These are phyloP conservation scores for Rhizophora apiculata DNA, from an alignment of 345 rosid species.

Conservation along the genomic window DNA sequence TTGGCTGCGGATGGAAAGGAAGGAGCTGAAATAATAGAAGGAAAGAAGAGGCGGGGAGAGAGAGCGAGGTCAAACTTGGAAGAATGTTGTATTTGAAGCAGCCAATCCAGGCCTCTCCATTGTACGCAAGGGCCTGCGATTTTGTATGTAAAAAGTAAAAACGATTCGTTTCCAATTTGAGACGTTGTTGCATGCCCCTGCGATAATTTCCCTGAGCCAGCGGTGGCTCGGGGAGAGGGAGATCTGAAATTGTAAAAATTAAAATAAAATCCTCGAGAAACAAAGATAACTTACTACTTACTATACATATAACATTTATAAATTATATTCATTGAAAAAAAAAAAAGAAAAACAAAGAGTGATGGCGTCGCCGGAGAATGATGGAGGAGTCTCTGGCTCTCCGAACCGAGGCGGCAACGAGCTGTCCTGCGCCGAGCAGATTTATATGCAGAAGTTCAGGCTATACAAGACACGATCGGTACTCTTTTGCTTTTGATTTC, in stretches of 20 bases:
- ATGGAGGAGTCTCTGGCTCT: constrained; percentile 8
- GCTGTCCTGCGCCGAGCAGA: constrained; percentile 7
- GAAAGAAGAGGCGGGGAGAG: constrained; percentile 5
- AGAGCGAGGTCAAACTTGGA: constrained; percentile 2
- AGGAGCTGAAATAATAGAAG: not conserved
- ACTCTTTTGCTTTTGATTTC: not conserved
- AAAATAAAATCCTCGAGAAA: not conserved
- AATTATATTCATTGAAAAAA: not conserved
- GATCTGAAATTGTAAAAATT: constrained; percentile 24
- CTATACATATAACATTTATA: not conserved
- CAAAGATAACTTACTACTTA: not conserved
- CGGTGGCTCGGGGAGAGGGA: constrained; percentile 71
- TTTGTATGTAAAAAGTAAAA: not conserved
- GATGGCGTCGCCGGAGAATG: constrained; percentile 13
- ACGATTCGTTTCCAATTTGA: not conserved
- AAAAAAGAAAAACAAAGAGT: not conserved
- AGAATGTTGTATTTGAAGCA: constrained; percentile 76
- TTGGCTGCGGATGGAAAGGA: not conserved
- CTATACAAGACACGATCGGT: constrained; percentile 86
- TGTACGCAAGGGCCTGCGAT: constrained; percentile 38
- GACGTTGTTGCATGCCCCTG: constrained; percentile 42
- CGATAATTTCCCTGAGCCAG: constrained; percentile 63
- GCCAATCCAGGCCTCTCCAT: constrained; percentile 43
- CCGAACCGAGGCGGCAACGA: not conserved
- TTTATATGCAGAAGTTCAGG: constrained; percentile 52